Base-by-base conservation (phyloP, 2,329 filamentous ascomycete species). In the Botrytis aclada region DNA sequence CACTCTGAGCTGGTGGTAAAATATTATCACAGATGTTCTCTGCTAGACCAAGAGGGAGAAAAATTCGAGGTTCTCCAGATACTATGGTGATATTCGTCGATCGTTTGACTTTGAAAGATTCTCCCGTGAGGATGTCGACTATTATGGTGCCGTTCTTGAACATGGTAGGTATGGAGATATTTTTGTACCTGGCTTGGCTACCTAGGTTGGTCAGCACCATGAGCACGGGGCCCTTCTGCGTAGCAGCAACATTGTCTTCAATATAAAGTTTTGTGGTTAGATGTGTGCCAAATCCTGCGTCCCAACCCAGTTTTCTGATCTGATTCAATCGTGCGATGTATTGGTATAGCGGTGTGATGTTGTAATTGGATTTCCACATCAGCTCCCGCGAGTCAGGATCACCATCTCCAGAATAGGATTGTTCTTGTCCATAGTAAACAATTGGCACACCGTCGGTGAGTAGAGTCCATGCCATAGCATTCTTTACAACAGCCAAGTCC, bases 361-460 rank as follows among this genome's bases (percentile, higher is more conserved):
- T 75, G 74, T 83, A 85, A 0, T 79, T 79, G 0, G 82, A 67
- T 29, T n/a, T 54, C 84, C 84, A 86, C 41, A 82, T 78, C 10
- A 83, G 83, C 75, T 85, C 84, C 18, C 84, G 83, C 73, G 84
- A 84, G 39, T 77, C 34, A 0, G 83, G 83, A 51, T 82, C 82
- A 14, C 56, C 74, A 7, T 72, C 74, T 29, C 83, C 83, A n/a
- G 79, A 77, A 77, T 83, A 84, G 76, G 84, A 82, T 72, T 87
- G 86, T 77, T 87, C 86, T 76, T 86, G 84, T 25, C 86, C 86
- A 74, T 85, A 82, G 75, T 87, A 87, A 54, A 87, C 71, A 74
- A 87, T 84, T 1, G 86, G 86, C 39, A 87, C 84, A 32, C 86
- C 86, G 74, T 87, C 83, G 12, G 80, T 78, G 43, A 87, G 81